Evolutionary conservation across 164 flowering plant genomes (phyloP).

Genomic region (Vitis rotundifolia): DNA sequence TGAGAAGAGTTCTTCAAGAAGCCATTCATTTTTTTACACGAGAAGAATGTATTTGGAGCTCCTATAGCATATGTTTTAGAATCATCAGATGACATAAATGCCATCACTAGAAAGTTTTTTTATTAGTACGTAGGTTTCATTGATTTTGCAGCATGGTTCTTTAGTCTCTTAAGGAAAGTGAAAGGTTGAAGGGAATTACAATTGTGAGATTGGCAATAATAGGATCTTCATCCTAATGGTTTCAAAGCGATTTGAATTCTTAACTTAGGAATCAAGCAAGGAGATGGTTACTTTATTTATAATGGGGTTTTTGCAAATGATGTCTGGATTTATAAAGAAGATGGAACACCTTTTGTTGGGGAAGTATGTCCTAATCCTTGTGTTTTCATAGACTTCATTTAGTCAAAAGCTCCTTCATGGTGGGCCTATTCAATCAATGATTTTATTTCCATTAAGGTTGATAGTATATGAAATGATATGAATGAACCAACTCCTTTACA

Average conservation of each 20-base stretch:
- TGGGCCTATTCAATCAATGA: constrained; percentile 88
- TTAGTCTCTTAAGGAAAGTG: too few species aligned
- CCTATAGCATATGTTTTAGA: too few species aligned
- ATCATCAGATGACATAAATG: too few species aligned
- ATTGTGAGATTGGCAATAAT: too few species aligned
- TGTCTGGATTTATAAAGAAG: constrained; percentile 72
- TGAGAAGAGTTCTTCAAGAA: too few species aligned
- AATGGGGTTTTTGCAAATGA: constrained; percentile 75
- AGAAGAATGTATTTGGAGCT: too few species aligned
- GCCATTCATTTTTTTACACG: too few species aligned
- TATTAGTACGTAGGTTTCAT: too few species aligned
- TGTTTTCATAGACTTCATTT: constrained; percentile 91
- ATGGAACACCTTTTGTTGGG: constrained; percentile 78
- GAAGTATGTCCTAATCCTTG: constrained; percentile 97
- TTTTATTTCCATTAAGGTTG: constrained; percentile 81
- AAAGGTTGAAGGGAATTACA: too few species aligned
- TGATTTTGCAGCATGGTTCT: too few species aligned
- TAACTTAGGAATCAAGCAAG: constrained; percentile 86
- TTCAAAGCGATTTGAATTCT: constrained; percentile 99
- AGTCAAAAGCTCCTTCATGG: constrained; percentile 79
- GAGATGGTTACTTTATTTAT: constrained; percentile 78
- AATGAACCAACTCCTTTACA: constrained; percentile 87
- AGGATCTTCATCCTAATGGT: constrained; percentile 69
- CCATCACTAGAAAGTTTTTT: too few species aligned
- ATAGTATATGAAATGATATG: constrained; percentile 99